A percentile compares a stretch with the other conserved stretches of the same genome.
Evolutionary conservation across 768 basidiomycete species (phyloP).

Genomic region (Leccinum subtestaceum): DNA sequence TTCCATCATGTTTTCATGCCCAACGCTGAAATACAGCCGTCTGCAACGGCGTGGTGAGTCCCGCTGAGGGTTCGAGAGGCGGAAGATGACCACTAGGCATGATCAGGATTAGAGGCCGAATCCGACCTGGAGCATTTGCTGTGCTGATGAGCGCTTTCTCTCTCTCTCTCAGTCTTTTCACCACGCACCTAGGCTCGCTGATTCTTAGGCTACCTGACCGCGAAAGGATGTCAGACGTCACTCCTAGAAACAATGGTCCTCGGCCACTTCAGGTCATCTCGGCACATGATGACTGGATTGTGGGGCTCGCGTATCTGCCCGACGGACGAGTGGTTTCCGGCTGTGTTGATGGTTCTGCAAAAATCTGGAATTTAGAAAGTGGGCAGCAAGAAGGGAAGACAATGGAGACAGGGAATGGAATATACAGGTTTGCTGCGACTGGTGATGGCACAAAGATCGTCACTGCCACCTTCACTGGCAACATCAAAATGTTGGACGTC

Average conservation of each 20-base stretch:
- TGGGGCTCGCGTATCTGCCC: constrained; percentile 1
- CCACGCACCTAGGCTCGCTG: no score
- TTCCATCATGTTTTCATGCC: no score
- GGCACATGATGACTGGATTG: background rate
- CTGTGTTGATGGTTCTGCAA: background rate
- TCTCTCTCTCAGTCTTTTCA: background rate
- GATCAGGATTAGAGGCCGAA: no score
- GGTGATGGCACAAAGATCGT: constrained; percentile 2
- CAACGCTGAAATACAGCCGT: no score
- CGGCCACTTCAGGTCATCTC: background rate
- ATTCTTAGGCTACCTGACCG: no score
- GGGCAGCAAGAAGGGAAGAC: constrained; percentile 4
- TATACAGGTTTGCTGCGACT: background rate
- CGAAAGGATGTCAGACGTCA: background rate
- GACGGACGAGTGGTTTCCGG: constrained; percentile 7
- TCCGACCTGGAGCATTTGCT: background rate
- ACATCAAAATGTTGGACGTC: background rate
- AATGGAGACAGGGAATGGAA: background rate
- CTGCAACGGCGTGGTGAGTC: no score
- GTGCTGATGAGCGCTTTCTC: background rate
- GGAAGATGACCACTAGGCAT: no score
- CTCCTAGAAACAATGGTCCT: background rate
- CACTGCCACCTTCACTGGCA: background rate
- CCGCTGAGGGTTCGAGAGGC: no score
- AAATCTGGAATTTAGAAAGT: constrained; percentile 6